Evolutionary conservation across 257 asterid species (phyloP).

Genomic region (Anisodus tanguticus): DNA sequence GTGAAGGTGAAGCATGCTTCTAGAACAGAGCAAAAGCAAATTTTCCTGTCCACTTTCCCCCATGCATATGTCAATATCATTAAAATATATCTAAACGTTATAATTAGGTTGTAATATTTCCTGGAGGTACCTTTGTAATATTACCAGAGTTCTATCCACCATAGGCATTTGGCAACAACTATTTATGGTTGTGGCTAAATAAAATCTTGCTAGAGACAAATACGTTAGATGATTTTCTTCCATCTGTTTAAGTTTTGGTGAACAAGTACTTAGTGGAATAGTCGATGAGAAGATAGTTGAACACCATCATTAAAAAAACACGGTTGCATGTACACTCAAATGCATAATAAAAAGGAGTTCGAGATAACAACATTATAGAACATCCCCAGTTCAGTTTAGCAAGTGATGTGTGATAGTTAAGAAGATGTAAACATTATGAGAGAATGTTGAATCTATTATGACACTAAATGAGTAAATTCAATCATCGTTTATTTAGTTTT

Average conservation of each 20-base stretch:
- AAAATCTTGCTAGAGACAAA: neutral
- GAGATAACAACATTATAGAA: neutral
- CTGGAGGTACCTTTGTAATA: neutral
- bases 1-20: conserved; percentile 34
- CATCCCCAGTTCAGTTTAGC: neutral
- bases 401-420: neutral
- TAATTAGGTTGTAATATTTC: neutral
- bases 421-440: neutral
- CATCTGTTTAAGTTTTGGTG: no score
- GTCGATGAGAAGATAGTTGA: neutral
- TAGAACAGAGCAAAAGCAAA: conserved; percentile 24
- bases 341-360: neutral
- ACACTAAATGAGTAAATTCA: neutral
- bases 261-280: neutral
- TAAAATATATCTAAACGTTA: conserved; percentile 42
- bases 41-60: conserved; percentile 43
- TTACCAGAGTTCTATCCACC: neutral
- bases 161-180: neutral
- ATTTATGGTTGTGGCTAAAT: neutral
- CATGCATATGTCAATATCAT: conserved; percentile 47
- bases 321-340: neutral
- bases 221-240: neutral
- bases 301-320: no score
- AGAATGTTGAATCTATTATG: neutral
- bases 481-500: neutral